A percentile compares a stretch with the other conserved stretches of the same genome.
phyloP scores from a whole-genome alignment of 1,284 basidiomycete genomes.

The Taiwanofungus camphoratus region DNA sequence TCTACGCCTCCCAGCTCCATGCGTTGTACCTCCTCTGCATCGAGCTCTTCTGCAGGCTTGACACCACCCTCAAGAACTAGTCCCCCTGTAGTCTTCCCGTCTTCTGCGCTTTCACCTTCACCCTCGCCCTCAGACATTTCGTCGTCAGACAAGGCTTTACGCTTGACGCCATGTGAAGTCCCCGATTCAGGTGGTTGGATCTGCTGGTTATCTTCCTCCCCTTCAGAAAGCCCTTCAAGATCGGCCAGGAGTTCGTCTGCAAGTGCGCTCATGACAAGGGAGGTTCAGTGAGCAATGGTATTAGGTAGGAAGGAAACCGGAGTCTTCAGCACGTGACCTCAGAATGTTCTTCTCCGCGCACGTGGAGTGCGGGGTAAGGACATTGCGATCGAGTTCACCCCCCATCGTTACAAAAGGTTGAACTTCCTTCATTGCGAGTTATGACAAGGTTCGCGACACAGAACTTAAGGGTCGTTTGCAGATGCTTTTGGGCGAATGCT shows the following conservation, averaged over 20 bases:
- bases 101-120: conserved; percentile 36
- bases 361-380: no score
- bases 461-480: no score
- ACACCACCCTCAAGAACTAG: conserved; percentile 88
- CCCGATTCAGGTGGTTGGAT: conserved; percentile 25
- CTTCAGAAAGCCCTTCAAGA: conserved; percentile 72
- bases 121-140: conserved; percentile 45
- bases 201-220: conserved; percentile 40
- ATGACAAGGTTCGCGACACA: no score
- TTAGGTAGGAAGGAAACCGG: no score
- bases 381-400: no score
- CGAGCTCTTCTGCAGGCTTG: conserved; percentile 89
- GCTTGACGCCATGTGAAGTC: conserved; percentile 44
- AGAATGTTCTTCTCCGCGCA: no score
- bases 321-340: no score
- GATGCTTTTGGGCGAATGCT: no score
- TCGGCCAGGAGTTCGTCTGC: conserved; percentile 88
- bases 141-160: conserved; percentile 53
- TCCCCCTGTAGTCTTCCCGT: conserved; percentile 41
- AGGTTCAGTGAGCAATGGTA: conserved; percentile 1
- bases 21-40: conserved; percentile 86
- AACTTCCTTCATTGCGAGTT: no score
- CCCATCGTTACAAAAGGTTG: no score
- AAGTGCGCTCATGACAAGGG: conserved; percentile 56
- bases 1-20: conserved; percentile 84